Percentiles rank a stretch among this genome's conserved stretches.
Conservation (phyloP, 331 rosid genomes). For the Arachis monticola region DNA sequence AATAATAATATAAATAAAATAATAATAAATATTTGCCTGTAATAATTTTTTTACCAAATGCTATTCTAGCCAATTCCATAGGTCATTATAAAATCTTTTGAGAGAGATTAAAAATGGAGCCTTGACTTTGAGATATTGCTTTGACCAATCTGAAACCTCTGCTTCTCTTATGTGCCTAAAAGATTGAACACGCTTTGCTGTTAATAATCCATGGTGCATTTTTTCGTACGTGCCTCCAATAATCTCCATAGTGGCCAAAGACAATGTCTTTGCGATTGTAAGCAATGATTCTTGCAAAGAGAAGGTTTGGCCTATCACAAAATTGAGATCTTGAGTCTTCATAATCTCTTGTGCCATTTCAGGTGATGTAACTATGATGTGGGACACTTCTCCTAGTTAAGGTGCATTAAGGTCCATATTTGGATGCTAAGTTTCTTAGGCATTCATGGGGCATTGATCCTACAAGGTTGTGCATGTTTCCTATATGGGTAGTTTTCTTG, state of each 20-base stretch:
- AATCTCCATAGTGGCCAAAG: constrained; percentile 12
- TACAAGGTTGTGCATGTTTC: constrained; percentile 47
- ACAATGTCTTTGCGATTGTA: constrained; percentile 3
- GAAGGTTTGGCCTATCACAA: constrained; percentile 40
- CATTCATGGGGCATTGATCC: constrained; percentile 20
- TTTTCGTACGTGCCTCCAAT: constrained; percentile 37
- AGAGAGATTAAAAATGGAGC: constrained; percentile 28
- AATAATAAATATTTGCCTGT: too few species aligned
- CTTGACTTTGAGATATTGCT: constrained; percentile 4
- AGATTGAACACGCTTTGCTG: constrained; percentile 39
- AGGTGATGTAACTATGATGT: constrained; percentile 32
- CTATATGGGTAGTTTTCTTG: constrained; percentile 50
- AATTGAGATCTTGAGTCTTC: constrained; percentile 46
- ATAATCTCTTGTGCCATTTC: constrained; percentile 40
- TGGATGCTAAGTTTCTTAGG: not conserved
- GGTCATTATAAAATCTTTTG: not conserved
- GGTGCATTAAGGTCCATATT: constrained; percentile 41
- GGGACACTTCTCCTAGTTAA: constrained; percentile 49
- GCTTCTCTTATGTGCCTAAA: constrained; percentile 51
- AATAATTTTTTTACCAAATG: too few species aligned
- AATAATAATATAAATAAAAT: too few species aligned
- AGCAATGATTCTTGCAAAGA: not conserved
- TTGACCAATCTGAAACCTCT: constrained; percentile 28
- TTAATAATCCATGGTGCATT: constrained; percentile 34
- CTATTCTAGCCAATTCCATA: not conserved